phyloP scores from a whole-genome alignment of 371 early-diverging fungal species.

The Gilbertella persicaria region DNA sequence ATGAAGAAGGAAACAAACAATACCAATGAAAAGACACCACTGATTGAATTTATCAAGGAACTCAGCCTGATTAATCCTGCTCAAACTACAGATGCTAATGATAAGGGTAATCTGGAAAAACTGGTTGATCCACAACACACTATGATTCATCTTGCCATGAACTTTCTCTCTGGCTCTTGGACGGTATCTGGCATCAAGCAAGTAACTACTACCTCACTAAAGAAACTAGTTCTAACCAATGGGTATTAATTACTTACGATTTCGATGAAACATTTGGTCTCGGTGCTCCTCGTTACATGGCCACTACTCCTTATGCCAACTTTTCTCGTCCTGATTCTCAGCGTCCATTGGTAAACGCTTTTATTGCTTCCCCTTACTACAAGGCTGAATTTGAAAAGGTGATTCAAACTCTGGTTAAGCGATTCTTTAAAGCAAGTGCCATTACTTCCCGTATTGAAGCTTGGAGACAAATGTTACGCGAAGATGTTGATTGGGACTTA shows the following conservation, averaged over 20 bases:
- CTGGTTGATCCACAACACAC: conserved; percentile 36
- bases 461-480: conserved; percentile 44
- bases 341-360: conserved; percentile 38
- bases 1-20: conserved; percentile 17
- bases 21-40: conserved; percentile 20
- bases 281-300: conserved; percentile 36
- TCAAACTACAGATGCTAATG: conserved; percentile 27
- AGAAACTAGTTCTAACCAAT: conserved; percentile 37
- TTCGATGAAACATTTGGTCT: conserved; percentile 58
- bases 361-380: conserved; percentile 44
- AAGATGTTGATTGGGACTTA: conserved; percentile 51
- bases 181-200: conserved; percentile 49
- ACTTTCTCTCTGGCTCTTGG: conserved; percentile 52
- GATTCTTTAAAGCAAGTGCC: conserved; percentile 51
- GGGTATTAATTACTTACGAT: conserved; percentile 55
- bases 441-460: conserved; percentile 48
- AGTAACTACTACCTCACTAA: conserved; percentile 53
- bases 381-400: conserved; percentile 40
- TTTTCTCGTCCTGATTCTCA: conserved; percentile 31
- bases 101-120: conserved; percentile 30
- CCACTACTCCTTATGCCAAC: conserved; percentile 36
- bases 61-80: conserved; percentile 26
- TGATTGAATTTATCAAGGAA: conserved; percentile 27
- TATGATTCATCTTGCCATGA: conserved; percentile 47
- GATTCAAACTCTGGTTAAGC: conserved; percentile 45